Evolutionary conservation across 768 basidiomycete genomes (phyloP).

Genomic region (Lanmaoa pseudosensibilis): DNA sequence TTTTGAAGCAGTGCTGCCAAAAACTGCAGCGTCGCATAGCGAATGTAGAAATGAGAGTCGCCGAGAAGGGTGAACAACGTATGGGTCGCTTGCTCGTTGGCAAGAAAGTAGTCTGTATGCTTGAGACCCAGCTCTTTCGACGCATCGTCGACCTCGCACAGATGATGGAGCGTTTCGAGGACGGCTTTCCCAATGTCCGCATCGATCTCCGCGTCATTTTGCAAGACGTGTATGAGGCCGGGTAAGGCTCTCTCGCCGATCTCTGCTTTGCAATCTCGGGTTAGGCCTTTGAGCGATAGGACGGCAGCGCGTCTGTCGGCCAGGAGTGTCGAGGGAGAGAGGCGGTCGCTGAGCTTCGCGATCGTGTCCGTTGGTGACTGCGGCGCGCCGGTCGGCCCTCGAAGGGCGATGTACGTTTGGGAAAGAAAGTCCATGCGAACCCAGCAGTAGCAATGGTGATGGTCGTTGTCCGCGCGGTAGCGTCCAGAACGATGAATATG

Average conservation of each 20-base stretch:
- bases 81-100: slow-evolving; percentile 69
- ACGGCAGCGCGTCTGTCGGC: slow-evolving; percentile 93
- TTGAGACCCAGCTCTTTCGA: slow-evolving; percentile 69
- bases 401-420: slow-evolving; percentile 81
- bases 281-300: slow-evolving; percentile 89
- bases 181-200: slow-evolving; percentile 90
- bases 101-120: slow-evolving; percentile 80
- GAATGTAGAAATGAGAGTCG: slow-evolving; percentile 78
- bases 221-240: slow-evolving; percentile 77
- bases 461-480: slow-evolving; percentile 1
- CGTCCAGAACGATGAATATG: not conserved
- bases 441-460: not conserved
- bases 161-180: slow-evolving; percentile 80
- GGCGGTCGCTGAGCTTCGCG: slow-evolving; percentile 80
- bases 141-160: slow-evolving; percentile 78
- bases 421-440: slow-evolving; percentile 76
- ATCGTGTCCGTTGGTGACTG: slow-evolving; percentile 88
- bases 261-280: slow-evolving; percentile 87
- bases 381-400: slow-evolving; percentile 78
- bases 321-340: slow-evolving; percentile 85
- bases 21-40: slow-evolving; percentile 81
- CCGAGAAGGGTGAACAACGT: slow-evolving; percentile 74
- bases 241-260: slow-evolving; percentile 77
- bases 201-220: slow-evolving; percentile 89
- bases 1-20: slow-evolving; percentile 80